A percentile compares a stretch with the other conserved stretches of the same genome.
Evolutionary conservation across 1,139 yeast species (phyloP).

Genomic region (Magnusiomyces sp.): DNA sequence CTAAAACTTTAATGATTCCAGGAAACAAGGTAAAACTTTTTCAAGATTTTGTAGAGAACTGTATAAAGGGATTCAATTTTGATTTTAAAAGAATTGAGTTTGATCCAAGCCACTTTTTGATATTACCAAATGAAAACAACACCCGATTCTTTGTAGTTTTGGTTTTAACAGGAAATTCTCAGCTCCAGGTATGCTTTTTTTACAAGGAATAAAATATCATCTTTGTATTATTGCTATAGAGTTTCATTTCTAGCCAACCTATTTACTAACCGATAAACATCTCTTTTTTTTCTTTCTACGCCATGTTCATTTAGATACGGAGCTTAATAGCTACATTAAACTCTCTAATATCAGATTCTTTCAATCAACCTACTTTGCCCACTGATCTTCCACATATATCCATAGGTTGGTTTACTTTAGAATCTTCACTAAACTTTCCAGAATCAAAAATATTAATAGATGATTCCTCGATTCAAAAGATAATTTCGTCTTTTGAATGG

Average conservation of each 20-base stretch:
- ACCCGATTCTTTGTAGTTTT: neutral
- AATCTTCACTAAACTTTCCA: too few species aligned
- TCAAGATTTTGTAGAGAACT: conserved; percentile 11
- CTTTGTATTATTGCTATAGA: too few species aligned
- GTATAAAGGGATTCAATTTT: conserved; percentile 10
- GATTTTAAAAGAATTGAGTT: conserved; percentile 14
- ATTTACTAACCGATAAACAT: too few species aligned
- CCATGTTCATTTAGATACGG: too few species aligned
- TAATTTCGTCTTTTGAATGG: too few species aligned
- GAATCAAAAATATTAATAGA: too few species aligned
- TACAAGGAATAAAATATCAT: too few species aligned
- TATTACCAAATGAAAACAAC: neutral
- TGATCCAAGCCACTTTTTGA: neutral
- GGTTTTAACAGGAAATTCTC: neutral
- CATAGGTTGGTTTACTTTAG: neutral
- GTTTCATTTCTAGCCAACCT: too few species aligned
- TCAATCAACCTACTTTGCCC: neutral
- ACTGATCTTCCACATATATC: conserved; percentile 1
- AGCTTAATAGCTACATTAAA: too few species aligned
- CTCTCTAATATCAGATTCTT: too few species aligned
- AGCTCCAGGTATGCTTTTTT: neutral
- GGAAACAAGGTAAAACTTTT: neutral
- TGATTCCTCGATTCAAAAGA: too few species aligned
- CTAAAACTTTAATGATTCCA: conserved; percentile 28
- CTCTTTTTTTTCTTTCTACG: too few species aligned